Evolutionary conservation across 2,329 filamentous ascomycete genomes (phyloP).

Genomic region (Rhexocercosporidium sp.): DNA sequence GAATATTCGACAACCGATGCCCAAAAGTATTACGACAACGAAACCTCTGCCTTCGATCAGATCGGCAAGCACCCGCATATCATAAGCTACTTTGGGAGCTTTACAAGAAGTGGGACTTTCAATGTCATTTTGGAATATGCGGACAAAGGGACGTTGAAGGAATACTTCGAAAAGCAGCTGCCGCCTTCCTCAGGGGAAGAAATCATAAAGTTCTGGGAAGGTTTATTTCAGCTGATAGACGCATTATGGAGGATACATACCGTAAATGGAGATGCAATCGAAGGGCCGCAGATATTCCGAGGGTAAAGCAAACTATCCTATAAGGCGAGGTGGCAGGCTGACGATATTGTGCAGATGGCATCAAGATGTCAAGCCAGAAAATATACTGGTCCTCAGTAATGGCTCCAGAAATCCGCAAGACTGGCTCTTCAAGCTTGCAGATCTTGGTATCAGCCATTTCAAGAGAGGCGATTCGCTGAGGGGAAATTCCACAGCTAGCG

Average conservation of each 20-base stretch:
- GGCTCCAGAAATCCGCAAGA: conserved; percentile 29
- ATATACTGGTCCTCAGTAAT: conserved; percentile 40
- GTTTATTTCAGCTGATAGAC: conserved; percentile 39
- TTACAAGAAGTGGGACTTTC: conserved; percentile 35
- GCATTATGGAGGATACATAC: conserved; percentile 37
- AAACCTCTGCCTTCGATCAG: conserved; percentile 36
- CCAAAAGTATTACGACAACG: conserved; percentile 33
- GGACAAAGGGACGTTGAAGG: conserved; percentile 42
- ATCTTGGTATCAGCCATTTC: conserved; percentile 35
- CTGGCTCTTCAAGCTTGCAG: conserved; percentile 41
- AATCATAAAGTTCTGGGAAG: conserved; percentile 43
- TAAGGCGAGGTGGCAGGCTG: conserved; percentile 9
- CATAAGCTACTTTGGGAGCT: conserved; percentile 39
- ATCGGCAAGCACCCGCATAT: conserved; percentile 32
- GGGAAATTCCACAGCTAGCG: conserved; percentile 8
- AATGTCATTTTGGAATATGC: conserved; percentile 46
- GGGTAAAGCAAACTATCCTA: no score
- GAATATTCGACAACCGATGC: conserved; percentile 33
- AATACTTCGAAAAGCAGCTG: conserved; percentile 38
- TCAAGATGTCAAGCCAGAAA: conserved; percentile 43
- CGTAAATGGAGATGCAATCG: conserved; percentile 11
- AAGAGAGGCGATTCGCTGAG: conserved; percentile 15
- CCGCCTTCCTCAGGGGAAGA: conserved; percentile 37
- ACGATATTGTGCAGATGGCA: conserved; percentile 37
- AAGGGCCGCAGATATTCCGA: conserved; percentile 8